A percentile compares a stretch with the other conserved stretches of the same genome.
These are phyloP conservation scores for Podospora bellae-mahoneyi DNA, from an alignment of 495 filamentous ascomycete genomes.

Conservation along the genomic window DNA sequence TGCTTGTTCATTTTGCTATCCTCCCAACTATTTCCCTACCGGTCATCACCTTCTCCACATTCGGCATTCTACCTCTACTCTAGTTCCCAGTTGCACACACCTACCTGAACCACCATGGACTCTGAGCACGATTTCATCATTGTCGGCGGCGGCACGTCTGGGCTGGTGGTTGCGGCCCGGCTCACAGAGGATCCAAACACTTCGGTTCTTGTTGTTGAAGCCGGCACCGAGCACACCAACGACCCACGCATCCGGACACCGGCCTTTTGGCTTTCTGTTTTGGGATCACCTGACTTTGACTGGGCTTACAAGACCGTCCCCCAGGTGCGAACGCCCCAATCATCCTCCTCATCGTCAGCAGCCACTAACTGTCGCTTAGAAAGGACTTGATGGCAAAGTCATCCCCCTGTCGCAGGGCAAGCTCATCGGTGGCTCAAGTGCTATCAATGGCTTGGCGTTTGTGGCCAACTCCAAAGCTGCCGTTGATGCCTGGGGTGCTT, in stretches of 20 bases:
- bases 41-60: no score
- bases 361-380: background rate
- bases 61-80: no score
- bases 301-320: constrained; percentile 1
- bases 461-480: constrained; percentile 8
- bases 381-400: constrained; percentile 1
- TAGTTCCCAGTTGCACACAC: no score
- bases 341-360: background rate
- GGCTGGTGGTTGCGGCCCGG: constrained; percentile 47
- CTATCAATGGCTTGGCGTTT: constrained; percentile 1
- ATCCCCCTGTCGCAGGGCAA: constrained; percentile 6
- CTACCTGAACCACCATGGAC: background rate
- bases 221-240: constrained; percentile 42
- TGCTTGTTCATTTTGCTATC: no score
- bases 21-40: no score
- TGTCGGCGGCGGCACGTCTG: constrained; percentile 48
- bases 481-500: constrained; percentile 10
- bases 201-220: constrained; percentile 48
- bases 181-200: constrained; percentile 44
- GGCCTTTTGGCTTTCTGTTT: constrained; percentile 35
- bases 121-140: constrained; percentile 40
- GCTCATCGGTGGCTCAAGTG: constrained; percentile 3
- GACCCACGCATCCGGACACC: constrained; percentile 36
- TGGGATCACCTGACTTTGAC: constrained; percentile 3
- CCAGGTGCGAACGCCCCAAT: background rate